Percentiles rank a stretch among this genome's conserved stretches.
Conservation (phyloP, 2,329 filamentous ascomycete genomes). For the Fusarium albidum region DNA sequence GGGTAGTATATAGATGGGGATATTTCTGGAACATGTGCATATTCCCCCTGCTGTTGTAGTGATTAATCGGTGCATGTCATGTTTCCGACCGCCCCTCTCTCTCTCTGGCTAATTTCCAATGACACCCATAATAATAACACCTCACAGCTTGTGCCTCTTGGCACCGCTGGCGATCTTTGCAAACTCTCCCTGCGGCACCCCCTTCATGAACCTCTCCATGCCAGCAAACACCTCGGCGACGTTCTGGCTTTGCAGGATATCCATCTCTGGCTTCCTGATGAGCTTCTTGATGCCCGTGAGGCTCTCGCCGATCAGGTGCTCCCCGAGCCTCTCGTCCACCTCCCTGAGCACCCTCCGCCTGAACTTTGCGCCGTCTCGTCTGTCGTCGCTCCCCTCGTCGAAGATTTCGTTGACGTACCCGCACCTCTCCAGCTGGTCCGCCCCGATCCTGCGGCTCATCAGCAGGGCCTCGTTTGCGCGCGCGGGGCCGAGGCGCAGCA, state of each 20-base stretch:
- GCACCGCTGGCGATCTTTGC: constrained; percentile 82
- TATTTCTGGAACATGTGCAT: background rate
- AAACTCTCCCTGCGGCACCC: constrained; percentile 90
- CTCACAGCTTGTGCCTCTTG: constrained; percentile 91
- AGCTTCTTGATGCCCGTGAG: constrained; percentile 85
- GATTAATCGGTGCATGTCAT: background rate
- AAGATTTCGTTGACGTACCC: constrained; percentile 92
- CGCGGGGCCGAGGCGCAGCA: constrained; percentile 78
- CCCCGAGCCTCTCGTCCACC: constrained; percentile 81
- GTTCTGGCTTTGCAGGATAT: constrained; percentile 78
- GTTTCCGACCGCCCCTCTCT: background rate
- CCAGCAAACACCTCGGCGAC: constrained; percentile 87
- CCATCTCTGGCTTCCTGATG: constrained; percentile 76
- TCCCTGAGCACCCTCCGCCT: constrained; percentile 75
- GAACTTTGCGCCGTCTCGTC: constrained; percentile 76
- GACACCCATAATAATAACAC: background rate
- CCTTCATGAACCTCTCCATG: constrained; percentile 79
- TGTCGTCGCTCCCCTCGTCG: no score
- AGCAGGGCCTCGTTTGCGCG: constrained; percentile 93
- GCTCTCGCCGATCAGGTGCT: constrained; percentile 81
- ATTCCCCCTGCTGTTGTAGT: background rate
- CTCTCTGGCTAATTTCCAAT: background rate
- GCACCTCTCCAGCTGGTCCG: constrained; percentile 74
- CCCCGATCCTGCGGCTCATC: constrained; percentile 81
- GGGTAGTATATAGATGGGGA: constrained; percentile 6